These are phyloP conservation scores for Salix udensis DNA, from an alignment of 345 rosid genomes.

Conservation along the genomic window DNA sequence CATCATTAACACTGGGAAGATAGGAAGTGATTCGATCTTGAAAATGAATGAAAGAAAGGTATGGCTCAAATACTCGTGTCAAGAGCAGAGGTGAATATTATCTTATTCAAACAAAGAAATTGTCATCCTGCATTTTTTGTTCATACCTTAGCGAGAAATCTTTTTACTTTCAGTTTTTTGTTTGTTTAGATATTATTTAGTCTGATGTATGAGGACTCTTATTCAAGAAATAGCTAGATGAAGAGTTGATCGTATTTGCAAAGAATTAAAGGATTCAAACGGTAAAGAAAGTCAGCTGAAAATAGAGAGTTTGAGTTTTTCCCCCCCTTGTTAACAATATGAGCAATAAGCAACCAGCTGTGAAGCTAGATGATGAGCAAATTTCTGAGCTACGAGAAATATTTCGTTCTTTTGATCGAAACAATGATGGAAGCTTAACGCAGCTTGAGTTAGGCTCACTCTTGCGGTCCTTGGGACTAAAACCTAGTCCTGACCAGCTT, in stretches of 20 bases:
- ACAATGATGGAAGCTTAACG: conserved; percentile 84
- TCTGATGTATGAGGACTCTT: background rate
- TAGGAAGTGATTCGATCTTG: background rate
- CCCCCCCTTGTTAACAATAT: background rate
- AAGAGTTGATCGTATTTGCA: background rate
- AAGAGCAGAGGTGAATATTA: background rate
- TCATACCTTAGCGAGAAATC: background rate
- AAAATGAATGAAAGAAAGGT: background rate
- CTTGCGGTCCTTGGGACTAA: conserved; percentile 67
- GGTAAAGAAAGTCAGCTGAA: background rate
- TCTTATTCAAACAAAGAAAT: background rate
- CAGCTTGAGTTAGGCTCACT: conserved; percentile 86
- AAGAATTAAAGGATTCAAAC: background rate
- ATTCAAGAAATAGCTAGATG: background rate
- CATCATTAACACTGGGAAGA: background rate
- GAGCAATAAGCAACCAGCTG: conserved; percentile 8
- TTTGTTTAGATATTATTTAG: background rate
- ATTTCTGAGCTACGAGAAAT: conserved; percentile 72
- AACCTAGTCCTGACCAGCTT: conserved; percentile 69
- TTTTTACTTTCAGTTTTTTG: background rate
- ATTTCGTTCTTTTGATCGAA: conserved; percentile 78
- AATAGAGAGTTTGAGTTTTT: background rate
- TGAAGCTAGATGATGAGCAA: conserved; percentile 69
- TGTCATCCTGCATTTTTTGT: background rate
- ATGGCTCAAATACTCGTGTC: background rate